Base-by-base conservation (phyloP, 23 red algal species). In the Chondrus crispus region DNA sequence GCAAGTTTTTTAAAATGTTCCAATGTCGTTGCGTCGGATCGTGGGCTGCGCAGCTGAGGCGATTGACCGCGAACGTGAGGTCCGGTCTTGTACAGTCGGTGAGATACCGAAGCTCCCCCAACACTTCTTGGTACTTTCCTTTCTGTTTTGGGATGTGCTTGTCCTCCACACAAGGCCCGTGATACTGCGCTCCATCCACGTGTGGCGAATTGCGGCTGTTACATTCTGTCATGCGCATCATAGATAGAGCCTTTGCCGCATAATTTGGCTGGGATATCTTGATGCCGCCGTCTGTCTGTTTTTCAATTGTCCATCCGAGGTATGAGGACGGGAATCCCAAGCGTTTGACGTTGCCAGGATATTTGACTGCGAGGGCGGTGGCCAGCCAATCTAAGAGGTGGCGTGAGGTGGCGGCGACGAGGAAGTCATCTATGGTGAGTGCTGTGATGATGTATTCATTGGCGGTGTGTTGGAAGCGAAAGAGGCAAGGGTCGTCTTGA, bases 401-500 rank as follows among this genome's bases (percentile, higher is more conserved):
- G 14, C 18, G 58, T 24, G 52, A 35, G n/a, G 85, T 76, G 16
- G 85, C 38, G 5, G 85, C 70, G 69, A 77, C 71, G 20, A 89
- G 70, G 40, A 41, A 79, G 49, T 77, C 45, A 45, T 89, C 85
- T 35, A 32, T 79, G 52, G 64, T 62, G 73, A 89, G 85, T 30
- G 62, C 66, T 18, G 78, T 22, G 47, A 79, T 53, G 14, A 48
- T 62, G 50, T 58, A 76, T 10, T 33, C 43, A 10, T 57, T 5
- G 33, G 73, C 0, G 5, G 42, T 18, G 18, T 79, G 29, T 4
- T 44, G 30, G 70, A 19, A 13, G 32, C 53, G 37, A 20, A 89
- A 89, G 14, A 89, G 69, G 16, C 28, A 66, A 3, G 71, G 85
- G 50, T 89, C 85, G 55, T 89, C 55, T 32, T n/a, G 50, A 19